Evolutionary conservation across 805 yeast genomes (phyloP).

Genomic region (Candida dajiaensis): DNA sequence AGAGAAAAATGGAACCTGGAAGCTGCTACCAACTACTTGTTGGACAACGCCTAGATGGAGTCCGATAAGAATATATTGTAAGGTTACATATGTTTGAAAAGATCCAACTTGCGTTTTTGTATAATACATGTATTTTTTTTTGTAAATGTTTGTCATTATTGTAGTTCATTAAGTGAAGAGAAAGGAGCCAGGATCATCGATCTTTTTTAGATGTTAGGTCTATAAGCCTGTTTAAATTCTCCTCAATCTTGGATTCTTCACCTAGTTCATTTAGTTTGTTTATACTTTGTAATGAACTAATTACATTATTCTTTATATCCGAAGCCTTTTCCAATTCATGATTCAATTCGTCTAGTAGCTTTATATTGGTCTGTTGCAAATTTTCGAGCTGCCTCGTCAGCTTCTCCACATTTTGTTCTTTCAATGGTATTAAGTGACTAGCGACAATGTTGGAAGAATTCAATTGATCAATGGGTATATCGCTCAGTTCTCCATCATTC

Average conservation of each 20-base stretch:
- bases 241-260: constrained; percentile 7
- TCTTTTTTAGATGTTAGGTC: constrained; percentile 5
- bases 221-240: constrained; percentile 9
- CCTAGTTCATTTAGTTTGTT: constrained; percentile 7
- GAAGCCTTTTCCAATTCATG: constrained; percentile 9
- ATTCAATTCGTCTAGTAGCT: constrained; percentile 12
- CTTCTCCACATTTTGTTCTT: constrained; percentile 14
- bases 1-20: constrained; percentile 70
- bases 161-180: neutral
- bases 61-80: neutral
- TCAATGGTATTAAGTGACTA: constrained; percentile 22
- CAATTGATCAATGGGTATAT: constrained; percentile 16
- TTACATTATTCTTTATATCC: constrained; percentile 5
- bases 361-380: constrained; percentile 8
- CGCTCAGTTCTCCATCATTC: neutral
- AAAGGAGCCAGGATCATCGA: neutral
- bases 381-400: constrained; percentile 11
- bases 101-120: too few relatives aligned
- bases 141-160: neutral
- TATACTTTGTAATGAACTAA: constrained; percentile 5
- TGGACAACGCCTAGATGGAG: constrained; percentile 53
- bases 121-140: neutral
- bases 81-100: neutral
- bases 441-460: constrained; percentile 15
- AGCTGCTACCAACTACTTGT: constrained; percentile 78